Percentiles rank a stretch among this genome's conserved stretches.
Evolutionary conservation across 2,329 filamentous ascomycete genomes (phyloP).

Genomic region (Ceratocystis variospora): DNA sequence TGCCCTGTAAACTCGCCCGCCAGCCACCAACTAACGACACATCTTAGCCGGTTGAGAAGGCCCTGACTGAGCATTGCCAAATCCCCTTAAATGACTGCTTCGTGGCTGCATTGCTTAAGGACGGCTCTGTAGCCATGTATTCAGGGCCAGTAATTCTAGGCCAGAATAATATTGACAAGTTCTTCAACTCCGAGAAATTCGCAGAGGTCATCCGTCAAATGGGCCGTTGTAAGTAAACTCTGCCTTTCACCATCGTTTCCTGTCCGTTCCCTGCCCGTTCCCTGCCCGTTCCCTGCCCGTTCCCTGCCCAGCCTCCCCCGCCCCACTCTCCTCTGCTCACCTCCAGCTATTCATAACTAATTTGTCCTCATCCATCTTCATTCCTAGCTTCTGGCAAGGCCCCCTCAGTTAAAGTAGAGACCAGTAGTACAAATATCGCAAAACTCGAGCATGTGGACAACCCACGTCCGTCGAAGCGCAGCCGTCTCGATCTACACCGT

Average conservation of each 20-base stretch:
- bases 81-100: slow-evolving; percentile 41
- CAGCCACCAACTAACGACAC: background rate
- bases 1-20: background rate
- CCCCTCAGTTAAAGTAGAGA: background rate
- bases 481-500: background rate
- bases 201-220: slow-evolving; percentile 17
- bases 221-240: slow-evolving; percentile 1
- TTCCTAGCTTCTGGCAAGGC: background rate
- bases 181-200: slow-evolving; percentile 36
- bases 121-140: slow-evolving; percentile 34
- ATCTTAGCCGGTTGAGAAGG: slow-evolving; percentile 36
- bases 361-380: background rate
- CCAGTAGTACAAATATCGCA: background rate
- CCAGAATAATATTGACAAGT: slow-evolving; percentile 30
- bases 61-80: slow-evolving; percentile 38
- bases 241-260: background rate
- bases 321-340: background rate
- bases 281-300: too few relatives aligned
- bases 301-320: background rate
- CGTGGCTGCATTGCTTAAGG: slow-evolving; percentile 37
- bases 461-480: background rate
- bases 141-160: slow-evolving; percentile 31
- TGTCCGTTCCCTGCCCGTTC: too few relatives aligned
- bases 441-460: background rate
- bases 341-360: too few relatives aligned